These are phyloP conservation scores for Roridomyces roridus DNA, from an alignment of 768 basidiomycete genomes.

Conservation along the genomic window DNA sequence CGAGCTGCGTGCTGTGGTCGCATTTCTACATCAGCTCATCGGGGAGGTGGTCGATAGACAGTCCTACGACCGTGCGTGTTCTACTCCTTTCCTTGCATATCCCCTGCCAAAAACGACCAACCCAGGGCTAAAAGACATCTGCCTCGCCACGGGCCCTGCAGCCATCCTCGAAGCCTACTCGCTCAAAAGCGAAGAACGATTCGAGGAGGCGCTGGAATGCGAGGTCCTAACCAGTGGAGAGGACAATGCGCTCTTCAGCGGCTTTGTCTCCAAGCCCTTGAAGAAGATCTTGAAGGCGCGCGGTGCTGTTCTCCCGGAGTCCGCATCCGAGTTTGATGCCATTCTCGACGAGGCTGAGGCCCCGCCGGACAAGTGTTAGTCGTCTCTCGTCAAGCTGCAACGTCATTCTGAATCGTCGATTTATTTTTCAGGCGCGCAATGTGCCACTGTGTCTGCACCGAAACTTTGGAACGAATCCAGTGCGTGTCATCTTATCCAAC, in stretches of 20 bases:
- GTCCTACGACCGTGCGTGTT: constrained; percentile 5
- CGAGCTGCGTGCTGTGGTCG: constrained; percentile 11
- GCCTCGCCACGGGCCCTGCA: constrained; percentile 18
- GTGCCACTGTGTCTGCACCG: not conserved
- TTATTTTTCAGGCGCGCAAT: not conserved
- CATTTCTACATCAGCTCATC: constrained; percentile 16
- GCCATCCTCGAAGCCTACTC: constrained; percentile 11
- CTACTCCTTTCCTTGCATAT: too few species aligned
- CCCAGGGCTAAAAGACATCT: constrained; percentile 17
- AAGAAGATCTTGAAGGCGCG: not conserved
- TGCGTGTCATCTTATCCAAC: not conserved
- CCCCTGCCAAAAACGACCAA: too few species aligned
- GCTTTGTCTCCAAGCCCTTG: constrained; percentile 9
- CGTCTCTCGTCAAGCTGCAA: not conserved
- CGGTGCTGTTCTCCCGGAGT: not conserved
- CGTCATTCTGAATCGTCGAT: not conserved
- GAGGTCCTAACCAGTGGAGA: constrained; percentile 18
- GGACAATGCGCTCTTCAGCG: constrained; percentile 14
- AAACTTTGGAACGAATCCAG: not conserved
- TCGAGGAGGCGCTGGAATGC: constrained; percentile 19
- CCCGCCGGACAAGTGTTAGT: not conserved
- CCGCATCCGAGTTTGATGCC: not conserved
- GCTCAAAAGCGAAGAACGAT: not conserved
- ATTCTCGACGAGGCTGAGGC: constrained; percentile 7
- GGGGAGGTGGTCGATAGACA: not conserved